A percentile compares a stretch with the other conserved stretches of the same genome.
These are phyloP conservation scores for Monosporascus sp. DNA, from an alignment of 2,329 filamentous ascomycete genomes.

Conservation along the genomic window DNA sequence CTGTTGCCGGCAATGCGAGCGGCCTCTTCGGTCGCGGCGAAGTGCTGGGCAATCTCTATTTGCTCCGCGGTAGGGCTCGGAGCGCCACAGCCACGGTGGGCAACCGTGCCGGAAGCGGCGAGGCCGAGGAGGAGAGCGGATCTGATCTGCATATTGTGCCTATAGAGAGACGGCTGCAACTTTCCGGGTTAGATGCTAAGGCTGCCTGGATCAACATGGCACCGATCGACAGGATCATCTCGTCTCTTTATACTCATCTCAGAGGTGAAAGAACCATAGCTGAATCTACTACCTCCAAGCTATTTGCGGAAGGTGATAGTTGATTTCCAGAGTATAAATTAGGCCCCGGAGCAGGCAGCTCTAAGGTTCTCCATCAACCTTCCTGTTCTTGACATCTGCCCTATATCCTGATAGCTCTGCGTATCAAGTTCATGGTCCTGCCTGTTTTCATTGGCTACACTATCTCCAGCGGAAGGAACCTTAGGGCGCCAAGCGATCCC, in stretches of 20 bases:
- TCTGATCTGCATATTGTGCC: slow-evolving; percentile 7
- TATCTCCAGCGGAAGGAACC: not conserved
- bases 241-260: not conserved
- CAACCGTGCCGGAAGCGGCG: slow-evolving; percentile 4
- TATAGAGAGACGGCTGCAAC: not conserved
- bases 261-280: not conserved
- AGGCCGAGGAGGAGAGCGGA: slow-evolving; percentile 3
- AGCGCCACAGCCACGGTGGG: slow-evolving; percentile 17
- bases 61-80: slow-evolving; percentile 23
- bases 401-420: not conserved
- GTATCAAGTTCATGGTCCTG: not conserved
- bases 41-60: slow-evolving; percentile 15
- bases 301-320: not conserved
- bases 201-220: not conserved
- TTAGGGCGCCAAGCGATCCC: not conserved
- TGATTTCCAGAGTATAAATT: not conserved
- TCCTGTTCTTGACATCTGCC: not conserved
- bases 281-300: not conserved
- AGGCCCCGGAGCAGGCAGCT: not conserved
- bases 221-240: not conserved
- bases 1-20: slow-evolving; percentile 16
- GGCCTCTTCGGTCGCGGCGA: slow-evolving; percentile 21
- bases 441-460: not conserved
- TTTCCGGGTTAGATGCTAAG: not conserved
- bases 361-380: not conserved